Evolutionary conservation across 2,329 filamentous ascomycete genomes (phyloP), one percentile per base, ranked within the genome.

Genomic region (Ascochyta koolunga): DNA sequence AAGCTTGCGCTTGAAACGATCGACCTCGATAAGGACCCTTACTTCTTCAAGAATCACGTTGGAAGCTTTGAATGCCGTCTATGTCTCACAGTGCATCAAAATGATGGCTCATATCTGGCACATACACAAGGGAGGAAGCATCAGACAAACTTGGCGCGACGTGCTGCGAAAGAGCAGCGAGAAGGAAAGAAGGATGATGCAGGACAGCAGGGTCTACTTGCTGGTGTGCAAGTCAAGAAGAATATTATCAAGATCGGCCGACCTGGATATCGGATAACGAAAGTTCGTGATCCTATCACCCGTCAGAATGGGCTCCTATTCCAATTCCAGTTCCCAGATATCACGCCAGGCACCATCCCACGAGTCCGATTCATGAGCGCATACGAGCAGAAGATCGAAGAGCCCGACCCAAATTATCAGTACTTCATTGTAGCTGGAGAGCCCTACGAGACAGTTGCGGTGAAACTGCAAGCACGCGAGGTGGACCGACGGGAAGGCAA

Each of bases 21-120:
- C 82, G 93, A 98, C 80, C 90, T 98, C 60, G 95, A 98, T 79
- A 98, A 97, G 80, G 95, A 99, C 79, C 95, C 95, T 0, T 99
- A 98, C 85, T 97, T 98, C 82, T 99, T 99, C 88, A 96, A 96
- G 77, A 99, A 99, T 82, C 93, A 99, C 78, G 91, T 98, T 68
- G 95, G 95, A 71, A 95, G 89, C 71, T 99, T 97, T 78, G 95
- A 99, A 78, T 99, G 95, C 77, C 90, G 95, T 25, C 89, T 99
- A 35, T 99, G 95, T 72, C 82, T 99, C 22, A 99, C 95, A 0
- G 93, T 98, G 4, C 95, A 99, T 82, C 95, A 99, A 72, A 99
- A 99, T 76, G 95, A 99, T 80, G 95, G 95, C 60, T 97, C 93
- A 41, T 99, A 99, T 78, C 91, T 99, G 64, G 95, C 95, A 1